A percentile compares a stretch with the other conserved stretches of the same genome.
Conservation (phyloP, 2,329 filamentous ascomycete genomes). For the Phaeosphaeriaceae sp. region DNA sequence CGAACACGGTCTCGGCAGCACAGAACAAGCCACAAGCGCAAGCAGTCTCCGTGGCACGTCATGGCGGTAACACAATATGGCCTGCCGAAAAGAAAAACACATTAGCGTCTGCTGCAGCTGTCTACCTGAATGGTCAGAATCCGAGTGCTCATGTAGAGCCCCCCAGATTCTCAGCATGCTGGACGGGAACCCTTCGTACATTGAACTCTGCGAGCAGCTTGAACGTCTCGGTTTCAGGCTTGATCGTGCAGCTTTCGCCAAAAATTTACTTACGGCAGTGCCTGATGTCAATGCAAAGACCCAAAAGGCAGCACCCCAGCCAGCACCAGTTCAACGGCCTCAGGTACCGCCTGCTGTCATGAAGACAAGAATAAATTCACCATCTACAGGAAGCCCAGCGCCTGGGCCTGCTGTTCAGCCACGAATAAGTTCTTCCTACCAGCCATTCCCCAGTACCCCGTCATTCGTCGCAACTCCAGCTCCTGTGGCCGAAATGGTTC, state of each 20-base stretch:
- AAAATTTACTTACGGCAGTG: slow-evolving; percentile 55
- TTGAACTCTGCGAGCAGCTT: slow-evolving; percentile 60
- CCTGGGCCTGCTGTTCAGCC: slow-evolving; percentile 24
- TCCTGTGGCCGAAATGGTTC: slow-evolving; percentile 44
- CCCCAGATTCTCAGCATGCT: slow-evolving; percentile 56
- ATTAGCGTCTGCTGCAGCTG: slow-evolving; percentile 58
- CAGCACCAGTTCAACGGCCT: slow-evolving; percentile 13
- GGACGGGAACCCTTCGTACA: slow-evolving; percentile 61
- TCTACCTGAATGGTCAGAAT: slow-evolving; percentile 57
- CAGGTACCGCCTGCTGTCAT: slow-evolving; percentile 30
- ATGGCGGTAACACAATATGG: slow-evolving; percentile 54
- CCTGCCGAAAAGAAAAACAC: slow-evolving; percentile 57
- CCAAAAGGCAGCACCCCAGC: slow-evolving; percentile 22
- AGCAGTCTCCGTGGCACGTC: slow-evolving; percentile 6
- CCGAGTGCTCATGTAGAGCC: slow-evolving; percentile 43
- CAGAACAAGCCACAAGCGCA: slow-evolving; percentile 10
- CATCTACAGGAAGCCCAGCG: slow-evolving; percentile 22
- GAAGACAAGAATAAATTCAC: slow-evolving; percentile 23
- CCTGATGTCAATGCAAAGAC: slow-evolving; percentile 49
- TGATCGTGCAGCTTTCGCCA: slow-evolving; percentile 61
- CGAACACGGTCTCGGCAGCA: slow-evolving; percentile 8
- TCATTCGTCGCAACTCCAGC: slow-evolving; percentile 24
- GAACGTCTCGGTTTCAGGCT: slow-evolving; percentile 58
- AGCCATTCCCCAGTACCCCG: slow-evolving; percentile 18
- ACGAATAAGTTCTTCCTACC: slow-evolving; percentile 15